Evolutionary conservation across 2,329 filamentous ascomycete species (phyloP), one percentile per base, ranked within the genome.

Genomic region (Phaeosphaeria sp.): DNA sequence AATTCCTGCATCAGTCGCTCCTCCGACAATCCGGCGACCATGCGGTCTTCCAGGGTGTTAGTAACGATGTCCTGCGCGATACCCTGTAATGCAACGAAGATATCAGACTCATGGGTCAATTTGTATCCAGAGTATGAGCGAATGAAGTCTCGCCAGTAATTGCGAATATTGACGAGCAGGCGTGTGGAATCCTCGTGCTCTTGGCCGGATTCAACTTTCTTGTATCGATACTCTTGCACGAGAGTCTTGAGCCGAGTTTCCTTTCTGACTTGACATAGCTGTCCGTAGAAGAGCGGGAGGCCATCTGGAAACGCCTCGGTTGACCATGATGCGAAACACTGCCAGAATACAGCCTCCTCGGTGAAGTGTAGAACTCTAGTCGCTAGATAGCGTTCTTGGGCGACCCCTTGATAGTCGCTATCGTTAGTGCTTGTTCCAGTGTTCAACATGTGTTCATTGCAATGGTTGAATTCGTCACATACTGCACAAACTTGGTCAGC

Each of bases 361-460:
- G 44, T 42, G 39, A 62, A 62, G 46, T 58, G 52, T 13, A 55
- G 44, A 18, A 54, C 55, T 18, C 59, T 41, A 15, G 53, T 56
- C 3, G 59, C 36, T 5, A 62, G 54, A 18, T 46, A 47, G 13
- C 53, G 46, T 27, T 62, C 59, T 39, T 62, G 59, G 10, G 54
- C 41, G 15, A 60, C 54, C 30, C 30, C 30, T 30, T 36, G 3
- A 36, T 11, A 36, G 11, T 36, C 13, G 25, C 25, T 27, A 27
- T 27, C 25, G 4, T 27, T 27, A 27, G 25, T 27, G n/a, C n/a
- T n/a, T n/a, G n/a, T n/a, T n/a, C n/a, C n/a, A n/a, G n/a, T n/a
- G n/a, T n/a, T n/a, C n/a, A n/a, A n/a, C n/a, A n/a, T n/a, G 25
- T 4, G 25, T 27, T 27, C 25, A 27, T 27, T 27, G 25, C 9